Percentiles rank a stretch among this genome's conserved stretches.
phyloP scores from a whole-genome alignment of 2,329 filamentous ascomycete species.

The Chalara sp. region DNA sequence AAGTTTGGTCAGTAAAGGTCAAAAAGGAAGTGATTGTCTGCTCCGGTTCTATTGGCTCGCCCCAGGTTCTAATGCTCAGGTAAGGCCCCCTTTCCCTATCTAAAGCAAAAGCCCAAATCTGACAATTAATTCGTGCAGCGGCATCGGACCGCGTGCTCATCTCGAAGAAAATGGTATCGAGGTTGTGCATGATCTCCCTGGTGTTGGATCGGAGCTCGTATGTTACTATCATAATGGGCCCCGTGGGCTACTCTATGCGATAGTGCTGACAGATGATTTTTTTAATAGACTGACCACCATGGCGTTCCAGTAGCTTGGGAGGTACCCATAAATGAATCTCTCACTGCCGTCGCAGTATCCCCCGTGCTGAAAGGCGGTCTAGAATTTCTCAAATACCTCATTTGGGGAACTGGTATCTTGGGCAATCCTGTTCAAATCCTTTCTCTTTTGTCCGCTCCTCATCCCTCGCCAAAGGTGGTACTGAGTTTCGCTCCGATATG shows the following conservation, averaged over 20 bases:
- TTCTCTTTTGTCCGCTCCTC: no score
- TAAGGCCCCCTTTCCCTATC: background rate
- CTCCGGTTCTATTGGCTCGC: conserved; percentile 3
- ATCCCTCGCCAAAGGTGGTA: conserved; percentile 3
- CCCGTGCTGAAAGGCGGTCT: background rate
- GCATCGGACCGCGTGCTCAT: conserved; percentile 3
- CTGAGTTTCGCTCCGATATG: no score
- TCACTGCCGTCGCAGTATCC: background rate
- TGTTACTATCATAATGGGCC: no score
- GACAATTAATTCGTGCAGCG: background rate
- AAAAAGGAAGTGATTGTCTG: conserved; percentile 7
- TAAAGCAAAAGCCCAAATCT: background rate
- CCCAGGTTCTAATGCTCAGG: conserved; percentile 8
- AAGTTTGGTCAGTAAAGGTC: background rate
- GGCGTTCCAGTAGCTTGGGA: conserved; percentile 5
- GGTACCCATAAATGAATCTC: conserved; percentile 3
- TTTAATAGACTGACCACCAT: conserved; percentile 3
- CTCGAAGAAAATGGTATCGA: conserved; percentile 3
- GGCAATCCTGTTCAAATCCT: background rate
- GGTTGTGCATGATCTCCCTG: conserved; percentile 1
- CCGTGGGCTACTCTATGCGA: no score
- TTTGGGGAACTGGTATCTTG: conserved; percentile 4
- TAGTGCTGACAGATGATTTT: background rate
- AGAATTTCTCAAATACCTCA: conserved; percentile 5
- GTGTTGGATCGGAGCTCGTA: conserved; percentile 4